These are phyloP conservation scores for Pythium sp. DNA, from an alignment of 352 stramenopile genomes.

Conservation along the genomic window DNA sequence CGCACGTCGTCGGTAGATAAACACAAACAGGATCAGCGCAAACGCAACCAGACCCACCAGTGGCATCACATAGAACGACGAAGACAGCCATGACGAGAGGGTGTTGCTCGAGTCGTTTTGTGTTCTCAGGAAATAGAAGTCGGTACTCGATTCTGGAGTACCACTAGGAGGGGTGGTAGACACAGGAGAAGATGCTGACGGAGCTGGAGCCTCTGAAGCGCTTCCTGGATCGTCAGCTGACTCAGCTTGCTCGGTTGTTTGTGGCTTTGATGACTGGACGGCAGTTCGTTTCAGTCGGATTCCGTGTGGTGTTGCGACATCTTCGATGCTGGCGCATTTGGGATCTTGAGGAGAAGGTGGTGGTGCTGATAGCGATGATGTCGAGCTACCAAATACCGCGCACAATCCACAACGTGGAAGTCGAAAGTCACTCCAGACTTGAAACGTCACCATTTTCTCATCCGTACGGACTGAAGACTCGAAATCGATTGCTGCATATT, in stretches of 20 bases:
- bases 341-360: constrained; percentile 4
- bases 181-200: neutral
- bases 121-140: constrained; percentile 1
- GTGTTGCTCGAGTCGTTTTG: neutral
- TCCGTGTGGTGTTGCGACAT: constrained; percentile 24
- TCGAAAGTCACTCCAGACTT: constrained; percentile 40
- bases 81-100: neutral
- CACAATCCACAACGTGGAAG: constrained; percentile 56
- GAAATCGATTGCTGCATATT: constrained; percentile 17
- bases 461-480: neutral
- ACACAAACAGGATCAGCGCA: constrained; percentile 9
- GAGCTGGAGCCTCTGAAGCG: neutral
- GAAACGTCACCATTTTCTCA: constrained; percentile 9
- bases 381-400: constrained; percentile 32
- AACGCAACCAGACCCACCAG: constrained; percentile 13
- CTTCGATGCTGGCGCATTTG: constrained; percentile 31
- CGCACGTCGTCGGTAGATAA: constrained; percentile 10
- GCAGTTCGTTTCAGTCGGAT: constrained; percentile 12
- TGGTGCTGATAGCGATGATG: neutral
- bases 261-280: neutral
- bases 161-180: neutral
- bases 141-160: neutral
- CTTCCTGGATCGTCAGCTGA: neutral
- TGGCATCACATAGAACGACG: constrained; percentile 20
- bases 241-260: neutral